phyloP scores from a whole-genome alignment of 2,329 filamentous ascomycete species.

The Aurifilum marmelostoma region DNA sequence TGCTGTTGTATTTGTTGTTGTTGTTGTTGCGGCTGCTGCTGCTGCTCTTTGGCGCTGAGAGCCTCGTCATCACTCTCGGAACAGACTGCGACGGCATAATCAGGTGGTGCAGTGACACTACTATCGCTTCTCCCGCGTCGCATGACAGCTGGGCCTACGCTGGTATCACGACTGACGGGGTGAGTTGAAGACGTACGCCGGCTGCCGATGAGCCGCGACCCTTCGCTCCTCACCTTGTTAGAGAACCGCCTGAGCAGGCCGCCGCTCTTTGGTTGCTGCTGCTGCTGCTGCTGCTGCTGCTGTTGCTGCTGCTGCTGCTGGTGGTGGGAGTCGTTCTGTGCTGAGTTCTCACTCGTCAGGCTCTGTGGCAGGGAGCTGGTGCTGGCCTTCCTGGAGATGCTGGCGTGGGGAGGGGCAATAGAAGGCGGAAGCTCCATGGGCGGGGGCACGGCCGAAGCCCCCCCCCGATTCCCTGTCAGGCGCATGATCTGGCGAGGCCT shows the following conservation, averaged over 20 bases:
- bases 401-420: constrained; percentile 52
- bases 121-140: constrained; percentile 82
- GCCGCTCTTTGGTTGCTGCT: constrained; percentile 46
- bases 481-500: constrained; percentile 67
- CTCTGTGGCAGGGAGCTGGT: constrained; percentile 67
- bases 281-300: constrained; percentile 2
- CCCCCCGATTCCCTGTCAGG: constrained; percentile 50
- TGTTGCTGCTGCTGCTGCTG: constrained; percentile 39
- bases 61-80: constrained; percentile 58
- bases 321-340: constrained; percentile 50
- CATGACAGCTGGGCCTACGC: constrained; percentile 85
- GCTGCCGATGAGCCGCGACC: constrained; percentile 37
- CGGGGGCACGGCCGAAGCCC: constrained; percentile 10
- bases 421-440: constrained; percentile 59
- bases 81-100: constrained; percentile 50
- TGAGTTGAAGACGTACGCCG: constrained; percentile 79
- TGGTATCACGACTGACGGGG: constrained; percentile 79
- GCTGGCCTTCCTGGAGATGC: constrained; percentile 56
- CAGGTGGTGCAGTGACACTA: constrained; percentile 69
- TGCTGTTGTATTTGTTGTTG: no score
- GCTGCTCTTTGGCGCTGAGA: constrained; percentile 54
- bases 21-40: no score
- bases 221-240: constrained; percentile 72
- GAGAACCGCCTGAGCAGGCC: constrained; percentile 81
- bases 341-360: constrained; percentile 58